phyloP scores from a whole-genome alignment of 805 yeast genomes.

The Hanseniaspora pseudoguilliermondii region DNA sequence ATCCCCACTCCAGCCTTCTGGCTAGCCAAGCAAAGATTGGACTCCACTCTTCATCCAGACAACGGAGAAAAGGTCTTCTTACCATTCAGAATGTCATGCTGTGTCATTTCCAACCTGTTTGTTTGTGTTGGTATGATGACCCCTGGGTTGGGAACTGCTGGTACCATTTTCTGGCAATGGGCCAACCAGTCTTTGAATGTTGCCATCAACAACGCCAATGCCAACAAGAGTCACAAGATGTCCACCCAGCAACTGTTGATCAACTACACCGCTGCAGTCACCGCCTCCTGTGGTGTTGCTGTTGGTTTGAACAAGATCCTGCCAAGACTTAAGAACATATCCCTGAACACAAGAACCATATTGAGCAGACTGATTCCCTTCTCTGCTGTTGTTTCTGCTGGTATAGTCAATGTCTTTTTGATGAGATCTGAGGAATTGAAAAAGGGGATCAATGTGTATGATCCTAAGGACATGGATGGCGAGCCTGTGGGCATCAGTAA shows the following conservation, averaged over 20 bases:
- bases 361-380: slow-evolving; percentile 87
- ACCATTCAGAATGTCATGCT: slow-evolving; percentile 95
- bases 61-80: slow-evolving; percentile 84
- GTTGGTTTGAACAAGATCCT: slow-evolving; percentile 82
- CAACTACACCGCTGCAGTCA: slow-evolving; percentile 77
- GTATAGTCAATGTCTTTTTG: slow-evolving; percentile 86
- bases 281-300: slow-evolving; percentile 92
- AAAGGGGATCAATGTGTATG: slow-evolving; percentile 66
- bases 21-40: slow-evolving; percentile 76
- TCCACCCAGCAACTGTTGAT: slow-evolving; percentile 62
- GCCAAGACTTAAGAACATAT: slow-evolving; percentile 63
- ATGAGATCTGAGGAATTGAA: slow-evolving; percentile 93
- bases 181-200: slow-evolving; percentile 95
- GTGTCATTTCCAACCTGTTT: slow-evolving; percentile 83
- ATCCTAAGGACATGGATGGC: slow-evolving; percentile 35
- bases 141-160: slow-evolving; percentile 78
- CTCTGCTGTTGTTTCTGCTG: slow-evolving; percentile 97
- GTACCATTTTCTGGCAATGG: slow-evolving; percentile 94
- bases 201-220: slow-evolving; percentile 91
- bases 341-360: slow-evolving; percentile 56
- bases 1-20: slow-evolving; percentile 71
- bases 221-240: slow-evolving; percentile 88
- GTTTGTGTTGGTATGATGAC: slow-evolving; percentile 97
- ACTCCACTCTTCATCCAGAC: slow-evolving; percentile 92
- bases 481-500: slow-evolving; percentile 63